Base-by-base conservation (phyloP, 306 rosid species). In the Trifolium fragiferum region DNA sequence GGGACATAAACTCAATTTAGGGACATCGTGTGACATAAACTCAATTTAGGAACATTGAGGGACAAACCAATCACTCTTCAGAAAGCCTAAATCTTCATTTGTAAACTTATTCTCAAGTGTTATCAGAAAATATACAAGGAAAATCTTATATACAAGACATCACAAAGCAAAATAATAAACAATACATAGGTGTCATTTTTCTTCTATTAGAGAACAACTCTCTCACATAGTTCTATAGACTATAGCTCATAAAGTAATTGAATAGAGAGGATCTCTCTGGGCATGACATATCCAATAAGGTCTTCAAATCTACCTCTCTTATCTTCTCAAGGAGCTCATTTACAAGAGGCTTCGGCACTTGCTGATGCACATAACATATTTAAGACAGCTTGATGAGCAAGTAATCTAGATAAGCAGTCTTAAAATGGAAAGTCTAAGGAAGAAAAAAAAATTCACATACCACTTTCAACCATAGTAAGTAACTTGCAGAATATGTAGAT, bases 391-490 rank as follows among this genome's bases (percentile, higher is more conserved):
- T 71, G 59, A 82, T 71, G 59, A 82, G 76, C 73, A 80, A 51
- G 44, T 41, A 77, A 76, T 76, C 49, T 74, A 74, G 21, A 23
- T 6, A 61, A 60, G 68, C 13, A 30, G 12, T 27, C 27, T 30
- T 11, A 77, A 30, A 30, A 30, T 30, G 33, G 33, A 30, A 30
- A 40, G 20, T 58, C 23, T 35, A 16, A 65, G 2, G 18, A 63
- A 78, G n/a, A 70, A 67, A 30, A 30, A 30, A 30, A 18, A 23
- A 25, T 66, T 2, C 10, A 47, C 79, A 74, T 71, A 91, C 97
- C 90, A 80, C 84, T 51, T 72, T 75, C 85, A 91, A 79, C 91
- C 97, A 91, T 10, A 94, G 77, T 44, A 88, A 76, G 80, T 86
- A 91, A 41, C 86, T 70, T 30, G 90, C 83, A 27, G 88, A 79